Base-by-base conservation (phyloP, 805 yeast species). In the Zygosaccharomyces siamensis region DNA sequence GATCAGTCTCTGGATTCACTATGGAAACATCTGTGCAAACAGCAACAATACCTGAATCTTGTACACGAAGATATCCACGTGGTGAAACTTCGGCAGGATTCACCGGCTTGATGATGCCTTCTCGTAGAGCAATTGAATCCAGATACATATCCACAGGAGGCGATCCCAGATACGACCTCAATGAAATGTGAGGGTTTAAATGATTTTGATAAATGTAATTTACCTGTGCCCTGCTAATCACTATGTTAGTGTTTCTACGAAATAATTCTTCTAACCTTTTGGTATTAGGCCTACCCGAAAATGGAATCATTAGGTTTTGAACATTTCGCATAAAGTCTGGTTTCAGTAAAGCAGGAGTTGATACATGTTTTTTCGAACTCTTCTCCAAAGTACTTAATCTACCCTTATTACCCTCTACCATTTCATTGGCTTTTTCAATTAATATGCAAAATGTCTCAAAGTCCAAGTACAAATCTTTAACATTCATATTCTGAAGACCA, bases 21-120 rank as follows among this genome's bases (percentile, higher is more conserved):
- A 93, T 86, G 1, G 95, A 93, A 30, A 93, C 80, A 61, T 90
- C 96, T 0, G 98, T 88, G 62, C 95, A 87, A 7, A 89, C 90
- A 0, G 97, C 95, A 0, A 90, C 97, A 75, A 92, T 86, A 10
- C 99, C 99, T 0, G 96, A 87, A 61, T 93, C 99, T 61, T 89
- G 96, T 7, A 93, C 69, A 48, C 83, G 84, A 45, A 93, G 70
- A 0, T 89, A 88, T 55, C 44, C 49, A 2, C 41, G 48, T 11
- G 53, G 50, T 16, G 48, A 53, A 1, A 51, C 41, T 5, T 33
- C 40, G 5, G 56, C 43, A 8, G 89, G 92, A 56, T 86, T 84
- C 5, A 89, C 90, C 23, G 86, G 76, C 18, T 86, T 81, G 2
- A 93, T 77, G 46, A 84, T 80, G 2, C 99, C 99, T 53, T 89